Percentiles rank a stretch among this genome's conserved stretches.
Conservation (phyloP, 495 filamentous ascomycete genomes). For the Margaritispora aquatica region DNA sequence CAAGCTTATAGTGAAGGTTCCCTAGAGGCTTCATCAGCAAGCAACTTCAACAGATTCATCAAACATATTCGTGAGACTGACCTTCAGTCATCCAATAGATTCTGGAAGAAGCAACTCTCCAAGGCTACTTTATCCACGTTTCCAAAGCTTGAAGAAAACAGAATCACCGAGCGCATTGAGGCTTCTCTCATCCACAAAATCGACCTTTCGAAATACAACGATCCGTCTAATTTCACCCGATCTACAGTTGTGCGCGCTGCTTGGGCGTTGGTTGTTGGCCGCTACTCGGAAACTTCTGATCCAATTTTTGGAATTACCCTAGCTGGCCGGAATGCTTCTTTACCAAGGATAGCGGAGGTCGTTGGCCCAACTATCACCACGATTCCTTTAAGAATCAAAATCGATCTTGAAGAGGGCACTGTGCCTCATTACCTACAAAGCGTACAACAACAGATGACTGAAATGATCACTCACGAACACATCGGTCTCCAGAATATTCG, state of each 20-base stretch:
- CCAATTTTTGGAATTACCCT: not conserved
- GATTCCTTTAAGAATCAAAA: slow-evolving; percentile 49
- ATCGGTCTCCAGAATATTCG: slow-evolving; percentile 66
- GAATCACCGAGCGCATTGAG: no score
- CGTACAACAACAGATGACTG: slow-evolving; percentile 45
- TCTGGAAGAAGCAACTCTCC: slow-evolving; percentile 3
- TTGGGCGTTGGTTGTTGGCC: not conserved
- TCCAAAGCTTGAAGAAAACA: no score
- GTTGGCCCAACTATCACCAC: slow-evolving; percentile 60
- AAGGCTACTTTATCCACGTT: not conserved
- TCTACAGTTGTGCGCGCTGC: not conserved
- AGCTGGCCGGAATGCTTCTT: not conserved
- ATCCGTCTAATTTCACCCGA: no score
- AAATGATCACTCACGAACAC: slow-evolving; percentile 56
- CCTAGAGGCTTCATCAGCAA: not conserved
- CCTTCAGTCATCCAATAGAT: not conserved
- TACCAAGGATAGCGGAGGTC: slow-evolving; percentile 40
- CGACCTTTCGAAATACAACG: no score
- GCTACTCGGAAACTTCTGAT: not conserved
- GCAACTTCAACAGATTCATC: not conserved
- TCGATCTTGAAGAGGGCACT: not conserved
- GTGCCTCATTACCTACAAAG: slow-evolving; percentile 20
- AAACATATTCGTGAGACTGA: not conserved
- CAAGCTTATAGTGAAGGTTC: not conserved
- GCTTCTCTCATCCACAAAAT: no score